These are phyloP conservation scores for Aspergillus thermomutatus DNA, from an alignment of 2,329 filamentous ascomycete species.

Conservation along the genomic window DNA sequence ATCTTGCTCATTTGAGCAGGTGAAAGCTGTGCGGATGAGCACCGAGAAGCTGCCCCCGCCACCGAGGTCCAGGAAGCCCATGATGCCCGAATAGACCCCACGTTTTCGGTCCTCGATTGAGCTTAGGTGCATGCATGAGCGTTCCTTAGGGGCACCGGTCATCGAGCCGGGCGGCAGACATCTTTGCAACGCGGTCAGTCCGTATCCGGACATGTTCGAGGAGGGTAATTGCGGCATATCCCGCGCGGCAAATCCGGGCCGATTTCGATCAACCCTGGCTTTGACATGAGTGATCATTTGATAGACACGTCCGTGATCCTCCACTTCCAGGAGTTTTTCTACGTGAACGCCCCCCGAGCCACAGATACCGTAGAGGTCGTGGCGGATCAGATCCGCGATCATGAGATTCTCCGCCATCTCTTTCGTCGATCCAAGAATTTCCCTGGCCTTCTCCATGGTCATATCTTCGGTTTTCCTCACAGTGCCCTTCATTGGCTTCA, in stretches of 20 bases:
- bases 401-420: conserved; percentile 95
- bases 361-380: conserved; percentile 84
- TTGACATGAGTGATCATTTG: conserved; percentile 88
- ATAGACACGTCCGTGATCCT: conserved; percentile 87
- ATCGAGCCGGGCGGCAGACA: conserved; percentile 88
- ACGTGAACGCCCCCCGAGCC: conserved; percentile 71
- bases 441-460: conserved; percentile 68
- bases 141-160: conserved; percentile 94
- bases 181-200: conserved; percentile 71
- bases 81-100: conserved; percentile 80
- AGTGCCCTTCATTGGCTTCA: conserved; percentile 95
- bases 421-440: conserved; percentile 74
- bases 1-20: conserved; percentile 24
- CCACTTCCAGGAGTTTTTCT: conserved; percentile 75
- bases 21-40: conserved; percentile 77
- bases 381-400: conserved; percentile 95
- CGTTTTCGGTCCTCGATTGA: conserved; percentile 63
- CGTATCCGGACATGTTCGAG: conserved; percentile 41
- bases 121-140: conserved; percentile 78
- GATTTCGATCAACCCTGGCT: conserved; percentile 47
- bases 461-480: conserved; percentile 71
- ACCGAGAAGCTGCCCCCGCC: conserved; percentile 89
- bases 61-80: conserved; percentile 84
- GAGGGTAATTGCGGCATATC: conserved; percentile 28
- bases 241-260: conserved; percentile 29